Percentiles rank a stretch among this genome's conserved stretches.
These are phyloP conservation scores for Corymbia citriodora DNA, from an alignment of 441 rosid species.

Conservation along the genomic window DNA sequence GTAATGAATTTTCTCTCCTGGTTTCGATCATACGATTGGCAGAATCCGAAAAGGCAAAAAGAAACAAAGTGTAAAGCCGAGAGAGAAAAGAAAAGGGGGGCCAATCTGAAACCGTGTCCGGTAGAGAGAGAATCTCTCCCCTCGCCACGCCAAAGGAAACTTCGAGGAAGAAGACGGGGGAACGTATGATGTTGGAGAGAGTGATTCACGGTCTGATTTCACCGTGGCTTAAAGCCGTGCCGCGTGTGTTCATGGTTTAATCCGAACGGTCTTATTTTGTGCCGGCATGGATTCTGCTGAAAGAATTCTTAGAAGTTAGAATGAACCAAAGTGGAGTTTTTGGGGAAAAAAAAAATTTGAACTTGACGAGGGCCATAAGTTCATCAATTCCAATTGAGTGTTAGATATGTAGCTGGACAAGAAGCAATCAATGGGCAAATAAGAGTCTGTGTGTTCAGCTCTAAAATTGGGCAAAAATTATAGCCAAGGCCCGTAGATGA, in stretches of 20 bases:
- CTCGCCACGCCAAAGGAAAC: background rate
- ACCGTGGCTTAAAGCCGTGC: background rate
- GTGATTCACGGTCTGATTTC: background rate
- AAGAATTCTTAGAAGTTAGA: background rate
- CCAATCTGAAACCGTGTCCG: background rate
- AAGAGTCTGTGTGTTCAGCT: background rate
- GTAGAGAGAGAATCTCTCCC: background rate
- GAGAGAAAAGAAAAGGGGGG: background rate
- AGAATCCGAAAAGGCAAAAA: background rate
- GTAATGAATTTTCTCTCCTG: background rate
- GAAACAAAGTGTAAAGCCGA: background rate
- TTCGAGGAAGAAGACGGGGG: background rate
- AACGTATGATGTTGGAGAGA: background rate
- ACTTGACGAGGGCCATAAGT: background rate
- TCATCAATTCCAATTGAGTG: background rate
- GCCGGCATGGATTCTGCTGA: background rate
- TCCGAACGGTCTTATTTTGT: background rate
- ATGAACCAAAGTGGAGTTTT: background rate
- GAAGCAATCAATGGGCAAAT: background rate
- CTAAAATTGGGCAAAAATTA: background rate
- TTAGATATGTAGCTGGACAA: background rate
- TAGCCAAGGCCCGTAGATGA: rapidly evolving
- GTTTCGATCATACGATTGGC: background rate
- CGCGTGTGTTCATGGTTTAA: background rate
- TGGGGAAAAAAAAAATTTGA: background rate